Conservation (phyloP, 352 stramenopile genomes). For the Halophytophthora polymorphica region DNA sequence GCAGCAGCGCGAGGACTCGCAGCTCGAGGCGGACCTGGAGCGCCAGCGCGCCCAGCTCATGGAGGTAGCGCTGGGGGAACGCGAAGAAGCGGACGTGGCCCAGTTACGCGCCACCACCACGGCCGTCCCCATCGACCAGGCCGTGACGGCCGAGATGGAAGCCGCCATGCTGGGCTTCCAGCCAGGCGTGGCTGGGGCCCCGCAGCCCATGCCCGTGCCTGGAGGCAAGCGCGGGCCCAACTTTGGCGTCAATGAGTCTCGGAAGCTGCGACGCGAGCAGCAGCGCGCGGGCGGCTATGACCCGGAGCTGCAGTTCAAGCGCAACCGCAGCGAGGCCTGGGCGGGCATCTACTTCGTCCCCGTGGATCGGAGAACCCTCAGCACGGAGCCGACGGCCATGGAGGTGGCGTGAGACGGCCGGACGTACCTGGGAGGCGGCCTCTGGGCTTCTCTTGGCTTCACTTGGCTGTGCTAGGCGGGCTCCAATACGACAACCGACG, state of each 20-base stretch:
- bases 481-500: too few species aligned
- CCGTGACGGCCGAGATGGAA: constrained; percentile 86
- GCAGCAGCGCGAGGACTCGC: constrained; percentile 74
- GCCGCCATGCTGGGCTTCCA: constrained; percentile 88
- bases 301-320: constrained; percentile 70
- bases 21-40: constrained; percentile 78
- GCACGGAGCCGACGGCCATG: constrained; percentile 33
- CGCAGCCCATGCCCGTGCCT: constrained; percentile 72
- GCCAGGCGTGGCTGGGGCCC: constrained; percentile 62
- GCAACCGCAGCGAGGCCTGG: constrained; percentile 79
- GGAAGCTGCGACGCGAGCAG: constrained; percentile 76
- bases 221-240: constrained; percentile 77
- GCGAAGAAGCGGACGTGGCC: constrained; percentile 72
- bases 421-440: background rate
- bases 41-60: constrained; percentile 84
- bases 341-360: constrained; percentile 70
- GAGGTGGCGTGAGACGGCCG: constrained; percentile 38
- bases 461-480: too few species aligned
- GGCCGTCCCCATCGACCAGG: constrained; percentile 81
- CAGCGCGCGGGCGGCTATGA: constrained; percentile 81
- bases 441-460: too few species aligned
- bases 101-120: constrained; percentile 76
- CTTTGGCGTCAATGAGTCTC: constrained; percentile 76
- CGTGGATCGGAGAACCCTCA: constrained; percentile 28
- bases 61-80: constrained; percentile 81